Percentiles rank a stretch among this genome's conserved stretches.
These are phyloP conservation scores for Globisporangium ultimum DNA, from an alignment of 352 stramenopile genomes.

Conservation along the genomic window DNA sequence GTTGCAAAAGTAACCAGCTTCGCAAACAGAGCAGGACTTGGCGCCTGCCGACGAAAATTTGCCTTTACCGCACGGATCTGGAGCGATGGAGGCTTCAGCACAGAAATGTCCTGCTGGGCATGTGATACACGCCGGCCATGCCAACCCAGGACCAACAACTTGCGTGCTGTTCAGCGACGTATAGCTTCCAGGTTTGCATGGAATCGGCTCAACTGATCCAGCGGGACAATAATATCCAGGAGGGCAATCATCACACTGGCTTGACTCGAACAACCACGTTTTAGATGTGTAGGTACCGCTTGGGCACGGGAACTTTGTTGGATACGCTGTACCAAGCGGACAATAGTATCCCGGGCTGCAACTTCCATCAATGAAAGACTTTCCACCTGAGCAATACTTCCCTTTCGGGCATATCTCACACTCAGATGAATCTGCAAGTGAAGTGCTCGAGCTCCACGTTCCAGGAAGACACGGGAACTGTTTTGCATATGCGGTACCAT, in stretches of 20 bases:
- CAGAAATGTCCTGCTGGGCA: conserved; percentile 87
- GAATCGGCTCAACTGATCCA: conserved; percentile 53
- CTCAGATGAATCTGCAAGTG: conserved; percentile 50
- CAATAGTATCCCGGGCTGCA: conserved; percentile 89
- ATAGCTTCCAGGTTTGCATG: conserved; percentile 77
- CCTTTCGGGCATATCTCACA: conserved; percentile 83
- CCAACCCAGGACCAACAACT: conserved; percentile 43
- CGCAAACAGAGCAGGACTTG: conserved; percentile 53
- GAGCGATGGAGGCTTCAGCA: conserved; percentile 47
- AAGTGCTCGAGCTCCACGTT: conserved; percentile 81
- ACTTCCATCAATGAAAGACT: conserved; percentile 64
- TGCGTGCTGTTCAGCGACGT: conserved; percentile 71
- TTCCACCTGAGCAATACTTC: conserved; percentile 84
- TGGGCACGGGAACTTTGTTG: conserved; percentile 76
- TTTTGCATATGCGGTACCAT: conserved; percentile 59
- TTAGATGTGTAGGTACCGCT: conserved; percentile 78
- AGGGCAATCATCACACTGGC: conserved; percentile 76
- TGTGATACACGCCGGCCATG: conserved; percentile 59
- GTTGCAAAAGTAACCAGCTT: conserved; percentile 80
- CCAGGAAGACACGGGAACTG: conserved; percentile 84
- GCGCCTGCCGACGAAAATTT: conserved; percentile 49
- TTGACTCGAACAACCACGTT: conserved; percentile 70
- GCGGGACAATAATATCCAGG: conserved; percentile 72
- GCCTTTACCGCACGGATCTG: conserved; percentile 70
- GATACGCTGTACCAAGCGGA: conserved; percentile 63